Conservation (phyloP, 208 protist genomes). For the Acanthamoeba healyi region DNA sequence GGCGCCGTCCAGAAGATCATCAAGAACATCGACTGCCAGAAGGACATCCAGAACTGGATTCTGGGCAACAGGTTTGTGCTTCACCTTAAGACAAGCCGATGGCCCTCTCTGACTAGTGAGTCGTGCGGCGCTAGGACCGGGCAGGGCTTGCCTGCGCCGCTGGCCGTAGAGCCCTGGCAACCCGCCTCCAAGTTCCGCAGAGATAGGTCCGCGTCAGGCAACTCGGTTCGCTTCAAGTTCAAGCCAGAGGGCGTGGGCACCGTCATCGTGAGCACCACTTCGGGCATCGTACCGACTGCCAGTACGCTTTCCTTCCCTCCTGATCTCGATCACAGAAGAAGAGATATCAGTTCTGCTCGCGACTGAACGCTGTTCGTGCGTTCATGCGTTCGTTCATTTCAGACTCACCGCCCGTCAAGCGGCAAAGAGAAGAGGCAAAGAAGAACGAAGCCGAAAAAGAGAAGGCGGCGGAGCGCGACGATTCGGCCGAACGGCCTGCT, state of each 20-base stretch:
- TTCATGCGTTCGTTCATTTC: no score
- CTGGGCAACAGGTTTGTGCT: not conserved
- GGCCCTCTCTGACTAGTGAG: not conserved
- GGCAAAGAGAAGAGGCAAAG: not conserved
- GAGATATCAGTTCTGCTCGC: no score
- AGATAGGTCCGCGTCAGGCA: not conserved
- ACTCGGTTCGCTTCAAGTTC: constrained; percentile 27
- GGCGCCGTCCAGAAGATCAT: constrained; percentile 39
- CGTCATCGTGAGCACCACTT: constrained; percentile 17
- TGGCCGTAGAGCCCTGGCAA: constrained; percentile 31
- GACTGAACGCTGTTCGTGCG: no score
- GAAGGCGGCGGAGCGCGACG: not conserved
- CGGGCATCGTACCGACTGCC: not conserved
- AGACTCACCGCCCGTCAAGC: not conserved
- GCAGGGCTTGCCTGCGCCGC: not conserved
- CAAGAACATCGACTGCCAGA: constrained; percentile 30
- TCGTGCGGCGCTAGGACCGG: not conserved
- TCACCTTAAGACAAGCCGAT: not conserved
- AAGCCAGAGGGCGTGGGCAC: constrained; percentile 29
- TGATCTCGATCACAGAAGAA: no score
- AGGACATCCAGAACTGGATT: constrained; percentile 23
- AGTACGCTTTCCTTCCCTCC: not conserved
- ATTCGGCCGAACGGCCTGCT: not conserved
- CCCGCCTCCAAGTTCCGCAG: constrained; percentile 1
- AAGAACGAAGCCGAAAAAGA: not conserved